Conservation (phyloP, 108 stramenopile genomes). For the Discostella stelligeroides region DNA sequence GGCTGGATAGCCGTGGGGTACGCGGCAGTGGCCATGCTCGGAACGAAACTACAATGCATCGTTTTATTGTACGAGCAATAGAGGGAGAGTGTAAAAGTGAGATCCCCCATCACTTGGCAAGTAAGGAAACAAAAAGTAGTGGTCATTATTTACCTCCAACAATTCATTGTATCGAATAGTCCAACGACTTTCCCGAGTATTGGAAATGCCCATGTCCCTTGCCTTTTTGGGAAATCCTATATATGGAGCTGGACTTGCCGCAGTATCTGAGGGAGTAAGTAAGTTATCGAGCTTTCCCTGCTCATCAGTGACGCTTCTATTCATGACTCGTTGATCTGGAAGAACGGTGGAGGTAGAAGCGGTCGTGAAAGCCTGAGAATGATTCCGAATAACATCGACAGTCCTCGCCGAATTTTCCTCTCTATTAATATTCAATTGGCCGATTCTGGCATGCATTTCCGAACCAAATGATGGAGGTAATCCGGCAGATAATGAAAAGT, state of each 20-base stretch:
- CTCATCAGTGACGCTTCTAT: too few species aligned
- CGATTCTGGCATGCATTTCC: too few species aligned
- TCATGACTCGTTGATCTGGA: too few species aligned
- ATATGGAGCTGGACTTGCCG: background rate
- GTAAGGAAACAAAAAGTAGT: background rate
- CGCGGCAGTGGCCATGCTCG: constrained; percentile 66
- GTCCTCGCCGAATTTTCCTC: too few species aligned
- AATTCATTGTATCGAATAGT: constrained; percentile 16
- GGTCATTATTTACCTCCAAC: constrained; percentile 6
- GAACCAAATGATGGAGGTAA: too few species aligned
- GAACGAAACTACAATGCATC: constrained; percentile 7
- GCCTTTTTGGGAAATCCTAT: background rate
- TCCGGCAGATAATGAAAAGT: too few species aligned
- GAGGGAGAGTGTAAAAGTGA: background rate
- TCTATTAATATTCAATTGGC: too few species aligned
- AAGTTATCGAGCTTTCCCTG: too few species aligned
- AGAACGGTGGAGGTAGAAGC: too few species aligned
- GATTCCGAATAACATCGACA: too few species aligned
- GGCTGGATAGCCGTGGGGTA: constrained; percentile 61
- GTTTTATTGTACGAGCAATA: background rate
- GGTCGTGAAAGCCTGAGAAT: too few species aligned
- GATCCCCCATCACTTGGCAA: background rate
- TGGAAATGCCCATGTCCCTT: background rate
- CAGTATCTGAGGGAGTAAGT: background rate
- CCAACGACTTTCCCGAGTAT: constrained; percentile 14